These are phyloP conservation scores for Trichoderma polysporum DNA, from an alignment of 2,329 filamentous ascomycete species.

Conservation along the genomic window DNA sequence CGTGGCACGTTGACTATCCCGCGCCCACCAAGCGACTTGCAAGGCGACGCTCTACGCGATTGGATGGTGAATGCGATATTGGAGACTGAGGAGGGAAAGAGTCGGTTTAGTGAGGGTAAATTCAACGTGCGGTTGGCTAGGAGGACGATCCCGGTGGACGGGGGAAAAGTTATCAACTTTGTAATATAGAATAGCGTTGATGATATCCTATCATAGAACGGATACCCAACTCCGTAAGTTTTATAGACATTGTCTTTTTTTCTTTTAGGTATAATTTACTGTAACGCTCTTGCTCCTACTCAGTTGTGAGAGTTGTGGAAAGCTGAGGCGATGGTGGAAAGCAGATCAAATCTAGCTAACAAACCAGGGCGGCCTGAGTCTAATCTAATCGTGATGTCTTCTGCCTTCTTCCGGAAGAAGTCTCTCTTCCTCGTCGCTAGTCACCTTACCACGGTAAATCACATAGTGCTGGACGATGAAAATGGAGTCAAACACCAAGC, in stretches of 20 bases:
- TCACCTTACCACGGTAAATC: slow-evolving; percentile 55
- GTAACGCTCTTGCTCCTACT: neutral
- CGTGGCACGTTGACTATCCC: slow-evolving; percentile 67
- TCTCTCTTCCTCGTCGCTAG: slow-evolving; percentile 25
- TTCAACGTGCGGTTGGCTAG: slow-evolving; percentile 54
- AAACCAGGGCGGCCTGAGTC: neutral
- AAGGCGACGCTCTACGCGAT: slow-evolving; percentile 47
- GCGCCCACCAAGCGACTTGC: slow-evolving; percentile 44
- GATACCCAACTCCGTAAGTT: slow-evolving; percentile 13
- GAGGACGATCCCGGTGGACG: slow-evolving; percentile 64
- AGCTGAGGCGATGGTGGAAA: neutral
- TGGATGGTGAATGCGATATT: slow-evolving; percentile 65
- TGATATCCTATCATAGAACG: slow-evolving; percentile 19
- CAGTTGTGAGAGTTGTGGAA: neutral
- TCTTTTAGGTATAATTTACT: neutral
- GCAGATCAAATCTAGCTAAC: neutral
- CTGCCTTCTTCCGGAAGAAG: slow-evolving; percentile 32
- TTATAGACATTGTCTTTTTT: slow-evolving; percentile 7
- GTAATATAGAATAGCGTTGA: slow-evolving; percentile 47
- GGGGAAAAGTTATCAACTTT: slow-evolving; percentile 73
- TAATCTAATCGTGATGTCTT: slow-evolving; percentile 10
- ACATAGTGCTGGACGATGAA: slow-evolving; percentile 90
- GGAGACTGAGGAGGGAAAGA: slow-evolving; percentile 58
- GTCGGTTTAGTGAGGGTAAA: slow-evolving; percentile 51
- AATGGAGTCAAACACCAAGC: slow-evolving; percentile 79